Evolutionary conservation across 2,329 filamentous ascomycete genomes (phyloP).

Genomic region (Cercospora nicotianae): DNA sequence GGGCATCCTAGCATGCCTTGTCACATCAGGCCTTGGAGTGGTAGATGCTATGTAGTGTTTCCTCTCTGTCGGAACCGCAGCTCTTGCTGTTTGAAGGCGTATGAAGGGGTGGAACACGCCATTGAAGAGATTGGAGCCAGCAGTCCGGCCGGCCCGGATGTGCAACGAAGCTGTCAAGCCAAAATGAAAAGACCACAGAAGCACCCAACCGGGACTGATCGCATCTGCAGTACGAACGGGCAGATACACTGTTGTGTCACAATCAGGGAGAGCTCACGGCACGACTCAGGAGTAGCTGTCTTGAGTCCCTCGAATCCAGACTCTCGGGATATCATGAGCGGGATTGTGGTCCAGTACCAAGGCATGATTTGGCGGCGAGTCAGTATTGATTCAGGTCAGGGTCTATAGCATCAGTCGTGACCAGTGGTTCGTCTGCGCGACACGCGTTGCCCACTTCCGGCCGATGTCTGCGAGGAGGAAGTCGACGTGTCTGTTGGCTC

Average conservation of each 20-base stretch:
- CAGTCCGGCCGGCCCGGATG: neutral
- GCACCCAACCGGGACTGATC: neutral
- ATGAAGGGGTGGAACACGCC: neutral
- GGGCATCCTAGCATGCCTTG: neutral
- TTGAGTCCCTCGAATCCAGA: neutral
- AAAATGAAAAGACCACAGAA: neutral
- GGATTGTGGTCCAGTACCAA: neutral
- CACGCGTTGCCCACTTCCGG: slow-evolving; percentile 1
- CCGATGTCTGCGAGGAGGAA: neutral
- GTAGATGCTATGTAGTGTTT: neutral
- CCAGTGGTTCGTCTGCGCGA: neutral
- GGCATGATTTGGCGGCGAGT: neutral
- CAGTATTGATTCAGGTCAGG: neutral
- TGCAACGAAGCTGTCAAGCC: slow-evolving; percentile 4
- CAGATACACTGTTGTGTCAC: neutral
- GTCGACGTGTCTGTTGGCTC: neutral
- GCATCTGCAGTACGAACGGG: neutral
- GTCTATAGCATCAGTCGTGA: neutral
- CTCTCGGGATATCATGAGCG: neutral
- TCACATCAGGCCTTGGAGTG: neutral
- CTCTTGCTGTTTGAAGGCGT: neutral
- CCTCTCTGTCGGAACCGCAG: neutral
- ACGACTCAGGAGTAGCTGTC: slow-evolving; percentile 1
- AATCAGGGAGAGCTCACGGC: neutral
- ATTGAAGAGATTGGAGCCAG: neutral